Conservation (phyloP, 2,329 filamentous ascomycete species). For the Didymella pinodella region DNA sequence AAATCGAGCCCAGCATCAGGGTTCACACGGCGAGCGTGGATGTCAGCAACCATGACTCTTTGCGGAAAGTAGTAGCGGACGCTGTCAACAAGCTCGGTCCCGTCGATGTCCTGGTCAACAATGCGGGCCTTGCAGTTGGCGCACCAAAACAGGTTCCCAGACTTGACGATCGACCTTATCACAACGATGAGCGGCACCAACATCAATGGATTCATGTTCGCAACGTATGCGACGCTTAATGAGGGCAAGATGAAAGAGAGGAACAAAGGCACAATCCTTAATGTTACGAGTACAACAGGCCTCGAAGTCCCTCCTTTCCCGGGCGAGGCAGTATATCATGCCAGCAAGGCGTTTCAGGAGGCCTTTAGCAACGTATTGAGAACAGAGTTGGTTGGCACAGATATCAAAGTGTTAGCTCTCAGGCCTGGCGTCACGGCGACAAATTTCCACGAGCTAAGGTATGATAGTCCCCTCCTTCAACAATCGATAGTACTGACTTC, state of each 20-base stretch:
- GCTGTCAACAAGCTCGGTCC: constrained; percentile 41
- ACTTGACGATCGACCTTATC: constrained; percentile 54
- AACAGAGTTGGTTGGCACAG: constrained; percentile 57
- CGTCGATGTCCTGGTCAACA: constrained; percentile 59
- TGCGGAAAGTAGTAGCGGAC: constrained; percentile 37
- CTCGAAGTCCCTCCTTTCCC: constrained; percentile 59
- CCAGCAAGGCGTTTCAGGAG: constrained; percentile 58
- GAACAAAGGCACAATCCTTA: constrained; percentile 57
- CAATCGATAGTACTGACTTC: not conserved
- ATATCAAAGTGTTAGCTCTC: constrained; percentile 58
- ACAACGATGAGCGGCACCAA: constrained; percentile 59
- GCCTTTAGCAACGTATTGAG: constrained; percentile 60
- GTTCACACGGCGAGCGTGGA: constrained; percentile 46
- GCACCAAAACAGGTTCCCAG: constrained; percentile 54
- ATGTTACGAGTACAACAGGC: constrained; percentile 58
- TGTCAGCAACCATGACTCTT: constrained; percentile 41
- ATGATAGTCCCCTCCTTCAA: constrained; percentile 3
- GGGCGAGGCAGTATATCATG: constrained; percentile 60
- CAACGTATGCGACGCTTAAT: constrained; percentile 57
- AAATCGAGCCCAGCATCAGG: constrained; percentile 23
- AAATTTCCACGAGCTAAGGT: constrained; percentile 56
- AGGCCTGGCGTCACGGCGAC: constrained; percentile 59
- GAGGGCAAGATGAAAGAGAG: constrained; percentile 51
- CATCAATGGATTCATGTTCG: constrained; percentile 59
- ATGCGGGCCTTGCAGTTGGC: constrained; percentile 59